These are phyloP conservation scores for Paecilomyces niveus DNA, from an alignment of 2,329 filamentous ascomycete genomes.

Conservation along the genomic window DNA sequence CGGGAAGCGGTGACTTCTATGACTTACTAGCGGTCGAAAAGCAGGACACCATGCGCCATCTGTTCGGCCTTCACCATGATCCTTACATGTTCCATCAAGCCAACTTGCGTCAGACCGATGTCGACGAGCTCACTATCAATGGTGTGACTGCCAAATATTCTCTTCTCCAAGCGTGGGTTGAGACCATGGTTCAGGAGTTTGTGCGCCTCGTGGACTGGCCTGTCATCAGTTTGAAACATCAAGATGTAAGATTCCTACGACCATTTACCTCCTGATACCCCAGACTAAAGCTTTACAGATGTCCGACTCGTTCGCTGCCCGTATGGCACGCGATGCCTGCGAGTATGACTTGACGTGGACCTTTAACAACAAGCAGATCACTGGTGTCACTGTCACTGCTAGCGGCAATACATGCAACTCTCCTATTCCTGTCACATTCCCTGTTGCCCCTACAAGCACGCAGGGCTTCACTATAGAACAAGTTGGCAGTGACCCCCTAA, in stretches of 20 bases:
- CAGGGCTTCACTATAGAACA: constrained; percentile 44
- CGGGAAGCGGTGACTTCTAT: constrained; percentile 46
- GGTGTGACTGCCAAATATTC: constrained; percentile 41
- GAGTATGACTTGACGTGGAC: constrained; percentile 43
- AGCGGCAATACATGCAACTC: constrained; percentile 45
- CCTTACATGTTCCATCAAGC: constrained; percentile 60
- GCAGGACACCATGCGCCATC: constrained; percentile 48
- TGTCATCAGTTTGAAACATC: constrained; percentile 49
- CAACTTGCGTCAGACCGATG: constrained; percentile 49
- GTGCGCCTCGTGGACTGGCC: constrained; percentile 49
- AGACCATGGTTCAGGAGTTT: constrained; percentile 48
- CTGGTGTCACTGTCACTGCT: constrained; percentile 44
- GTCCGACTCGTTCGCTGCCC: constrained; percentile 45
- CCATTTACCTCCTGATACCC: not conserved
- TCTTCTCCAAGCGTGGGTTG: constrained; percentile 52
- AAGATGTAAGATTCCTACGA: constrained; percentile 36
- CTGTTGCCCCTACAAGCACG: constrained; percentile 35
- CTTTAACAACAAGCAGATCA: constrained; percentile 39
- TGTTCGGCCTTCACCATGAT: constrained; percentile 51
- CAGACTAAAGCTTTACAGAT: constrained; percentile 19
- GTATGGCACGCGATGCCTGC: constrained; percentile 49
- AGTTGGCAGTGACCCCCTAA: constrained; percentile 48
- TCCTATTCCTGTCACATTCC: constrained; percentile 51
- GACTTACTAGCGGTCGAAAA: constrained; percentile 47
- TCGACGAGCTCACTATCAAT: constrained; percentile 43